phyloP scores from a whole-genome alignment of 805 yeast species.

The Schizosaccharomyces octosporus region DNA sequence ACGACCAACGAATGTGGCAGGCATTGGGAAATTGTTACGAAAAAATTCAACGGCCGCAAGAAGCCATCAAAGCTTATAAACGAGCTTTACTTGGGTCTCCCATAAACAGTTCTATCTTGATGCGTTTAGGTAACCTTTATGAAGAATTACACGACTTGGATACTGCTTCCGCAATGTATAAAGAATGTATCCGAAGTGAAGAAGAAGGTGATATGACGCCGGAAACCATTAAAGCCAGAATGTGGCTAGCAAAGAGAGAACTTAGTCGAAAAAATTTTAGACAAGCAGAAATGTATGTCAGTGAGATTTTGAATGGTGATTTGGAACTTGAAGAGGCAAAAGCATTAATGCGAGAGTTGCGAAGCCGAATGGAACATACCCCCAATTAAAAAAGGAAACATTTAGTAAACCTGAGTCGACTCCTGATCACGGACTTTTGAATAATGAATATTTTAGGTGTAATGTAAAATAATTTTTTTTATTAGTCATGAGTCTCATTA shows the following conservation, averaged over 20 bases:
- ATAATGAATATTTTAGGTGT: no score
- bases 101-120: constrained; percentile 30
- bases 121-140: constrained; percentile 41
- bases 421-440: no score
- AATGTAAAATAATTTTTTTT: neutral
- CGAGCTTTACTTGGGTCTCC: constrained; percentile 43
- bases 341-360: neutral
- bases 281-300: constrained; percentile 1
- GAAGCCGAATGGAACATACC: neutral
- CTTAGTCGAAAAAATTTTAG: neutral
- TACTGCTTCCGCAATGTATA: constrained; percentile 26
- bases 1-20: constrained; percentile 87
- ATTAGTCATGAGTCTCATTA: neutral
- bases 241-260: constrained; percentile 2
- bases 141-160: constrained; percentile 28
- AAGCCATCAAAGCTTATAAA: constrained; percentile 58
- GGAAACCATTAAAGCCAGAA: neutral
- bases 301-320: neutral
- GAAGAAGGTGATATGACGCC: neutral
- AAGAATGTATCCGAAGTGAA: neutral
- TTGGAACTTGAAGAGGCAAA: constrained; percentile 2
- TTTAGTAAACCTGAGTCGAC: no score
- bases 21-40: constrained; percentile 80
- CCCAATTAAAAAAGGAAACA: neutral
- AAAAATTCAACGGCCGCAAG: constrained; percentile 40